Conservation (phyloP, 78 protist genomes). For the Blattamonas nauphoetae region DNA sequence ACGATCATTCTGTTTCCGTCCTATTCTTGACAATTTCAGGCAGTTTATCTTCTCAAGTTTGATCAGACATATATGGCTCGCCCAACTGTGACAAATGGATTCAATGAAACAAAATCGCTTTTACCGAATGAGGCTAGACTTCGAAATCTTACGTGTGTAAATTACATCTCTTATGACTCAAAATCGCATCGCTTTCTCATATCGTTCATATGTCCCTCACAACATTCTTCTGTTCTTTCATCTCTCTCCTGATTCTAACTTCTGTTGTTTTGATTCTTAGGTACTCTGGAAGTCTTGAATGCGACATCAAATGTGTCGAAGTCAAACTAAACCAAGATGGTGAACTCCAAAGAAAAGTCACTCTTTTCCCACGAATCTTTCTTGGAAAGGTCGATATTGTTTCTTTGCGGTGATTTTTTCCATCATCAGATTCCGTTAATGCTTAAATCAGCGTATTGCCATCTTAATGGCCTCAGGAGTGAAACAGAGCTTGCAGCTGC, state of each 20-base stretch:
- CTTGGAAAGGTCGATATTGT: neutral
- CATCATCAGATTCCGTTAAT: slow-evolving; percentile 90
- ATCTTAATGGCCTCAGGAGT: slow-evolving; percentile 19
- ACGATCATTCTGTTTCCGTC: neutral
- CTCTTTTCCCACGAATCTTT: neutral
- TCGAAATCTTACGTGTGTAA: slow-evolving; percentile 81
- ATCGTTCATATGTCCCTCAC: no score
- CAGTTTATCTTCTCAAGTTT: slow-evolving; percentile 3
- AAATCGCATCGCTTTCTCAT: no score
- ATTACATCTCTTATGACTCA: no score
- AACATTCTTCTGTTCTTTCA: no score
- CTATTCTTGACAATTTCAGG: no score
- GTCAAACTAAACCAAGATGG: slow-evolving; percentile 9
- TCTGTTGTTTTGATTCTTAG: slow-evolving; percentile 27
- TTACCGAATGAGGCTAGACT: slow-evolving; percentile 88
- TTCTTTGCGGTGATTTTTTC: slow-evolving; percentile 2
- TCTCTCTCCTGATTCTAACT: neutral
- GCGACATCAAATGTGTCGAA: neutral
- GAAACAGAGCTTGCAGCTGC: slow-evolving; percentile 39
- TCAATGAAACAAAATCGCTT: slow-evolving; percentile 13
- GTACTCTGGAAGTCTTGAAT: slow-evolving; percentile 29
- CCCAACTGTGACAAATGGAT: slow-evolving; percentile 12
- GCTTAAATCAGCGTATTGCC: slow-evolving; percentile 86
- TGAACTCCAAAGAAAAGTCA: no score
- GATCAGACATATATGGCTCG: slow-evolving; percentile 19